Percentiles rank a stretch among this genome's conserved stretches.
phyloP scores from a whole-genome alignment of 495 filamentous ascomycete genomes.

The Bombardia bombarda region DNA sequence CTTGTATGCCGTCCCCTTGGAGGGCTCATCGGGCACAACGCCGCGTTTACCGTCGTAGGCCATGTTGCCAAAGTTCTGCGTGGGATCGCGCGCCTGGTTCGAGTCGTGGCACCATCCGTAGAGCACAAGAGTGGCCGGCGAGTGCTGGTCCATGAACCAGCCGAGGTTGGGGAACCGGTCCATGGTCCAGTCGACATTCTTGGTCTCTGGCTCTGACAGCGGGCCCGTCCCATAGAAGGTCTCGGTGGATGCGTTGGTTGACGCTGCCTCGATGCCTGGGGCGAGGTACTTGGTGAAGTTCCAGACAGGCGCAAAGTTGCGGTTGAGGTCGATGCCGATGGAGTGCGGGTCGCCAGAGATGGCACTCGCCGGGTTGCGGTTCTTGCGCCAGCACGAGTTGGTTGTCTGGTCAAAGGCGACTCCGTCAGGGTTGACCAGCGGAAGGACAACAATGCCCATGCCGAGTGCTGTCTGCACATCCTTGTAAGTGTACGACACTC shows the following conservation, averaged over 20 bases:
- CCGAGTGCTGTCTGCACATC: slow-evolving; percentile 1
- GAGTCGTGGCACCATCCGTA: slow-evolving; percentile 7
- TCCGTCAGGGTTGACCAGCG: slow-evolving; percentile 6
- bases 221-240: slow-evolving; percentile 3
- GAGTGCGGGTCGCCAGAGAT: neutral
- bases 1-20: slow-evolving; percentile 1
- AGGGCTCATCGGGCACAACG: neutral
- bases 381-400: slow-evolving; percentile 6
- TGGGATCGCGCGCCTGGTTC: slow-evolving; percentile 1
- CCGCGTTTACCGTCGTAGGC: slow-evolving; percentile 6
- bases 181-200: slow-evolving; percentile 5
- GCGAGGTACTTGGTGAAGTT: neutral
- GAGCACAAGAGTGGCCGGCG: neutral
- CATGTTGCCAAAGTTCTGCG: neutral
- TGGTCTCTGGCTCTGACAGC: slow-evolving; percentile 4
- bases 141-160: slow-evolving; percentile 6
- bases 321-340: slow-evolving; percentile 6
- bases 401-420: slow-evolving; percentile 5
- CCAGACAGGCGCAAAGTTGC: slow-evolving; percentile 5
- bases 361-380: slow-evolving; percentile 4
- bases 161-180: slow-evolving; percentile 2
- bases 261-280: neutral
- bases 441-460: slow-evolving; percentile 2
- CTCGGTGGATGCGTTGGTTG: neutral
- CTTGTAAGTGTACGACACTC: neutral